These are phyloP conservation scores for Ambrosiella cleistominuta DNA, from an alignment of 2,329 filamentous ascomycete species.

Conservation along the genomic window DNA sequence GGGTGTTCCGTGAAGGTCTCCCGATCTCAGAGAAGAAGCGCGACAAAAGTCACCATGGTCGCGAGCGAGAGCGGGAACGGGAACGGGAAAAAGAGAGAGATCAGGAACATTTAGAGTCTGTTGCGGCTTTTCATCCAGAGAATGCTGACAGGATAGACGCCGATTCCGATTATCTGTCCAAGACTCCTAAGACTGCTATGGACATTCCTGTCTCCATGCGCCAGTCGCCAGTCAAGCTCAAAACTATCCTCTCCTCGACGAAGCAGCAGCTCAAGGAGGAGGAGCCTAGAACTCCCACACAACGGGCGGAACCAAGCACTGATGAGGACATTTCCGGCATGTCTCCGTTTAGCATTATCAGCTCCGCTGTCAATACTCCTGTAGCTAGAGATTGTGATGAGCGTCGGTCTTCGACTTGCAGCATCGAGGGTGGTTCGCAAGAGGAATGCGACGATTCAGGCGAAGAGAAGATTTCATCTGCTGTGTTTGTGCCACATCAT, in stretches of 20 bases:
- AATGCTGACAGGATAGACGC: neutral
- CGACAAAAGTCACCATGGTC: conserved; percentile 20
- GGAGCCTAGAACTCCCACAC: conserved; percentile 2
- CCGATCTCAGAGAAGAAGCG: conserved; percentile 39
- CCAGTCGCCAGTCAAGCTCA: neutral
- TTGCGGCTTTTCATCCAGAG: conserved; percentile 7
- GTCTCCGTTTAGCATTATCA: conserved; percentile 11
- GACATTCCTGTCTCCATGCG: conserved; percentile 1
- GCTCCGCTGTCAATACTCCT: conserved; percentile 6
- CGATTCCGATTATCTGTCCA: conserved; percentile 3
- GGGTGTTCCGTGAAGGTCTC: conserved; percentile 51
- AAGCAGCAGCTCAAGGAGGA: neutral
- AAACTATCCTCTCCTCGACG: neutral
- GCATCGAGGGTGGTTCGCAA: conserved; percentile 20
- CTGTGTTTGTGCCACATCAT: conserved; percentile 65
- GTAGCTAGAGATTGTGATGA: conserved; percentile 6
- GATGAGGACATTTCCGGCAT: conserved; percentile 5
- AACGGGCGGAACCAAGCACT: neutral
- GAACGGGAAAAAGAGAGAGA: conserved; percentile 9
- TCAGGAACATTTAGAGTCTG: neutral
- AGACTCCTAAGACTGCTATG: conserved; percentile 4
- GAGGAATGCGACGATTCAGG: conserved; percentile 44
- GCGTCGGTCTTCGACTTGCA: conserved; percentile 24
- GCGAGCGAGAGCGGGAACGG: conserved; percentile 3
- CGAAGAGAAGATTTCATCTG: conserved; percentile 74